Base-by-base conservation (phyloP, 73 alveolate genomes). In the Uronychia binucleata region DNA sequence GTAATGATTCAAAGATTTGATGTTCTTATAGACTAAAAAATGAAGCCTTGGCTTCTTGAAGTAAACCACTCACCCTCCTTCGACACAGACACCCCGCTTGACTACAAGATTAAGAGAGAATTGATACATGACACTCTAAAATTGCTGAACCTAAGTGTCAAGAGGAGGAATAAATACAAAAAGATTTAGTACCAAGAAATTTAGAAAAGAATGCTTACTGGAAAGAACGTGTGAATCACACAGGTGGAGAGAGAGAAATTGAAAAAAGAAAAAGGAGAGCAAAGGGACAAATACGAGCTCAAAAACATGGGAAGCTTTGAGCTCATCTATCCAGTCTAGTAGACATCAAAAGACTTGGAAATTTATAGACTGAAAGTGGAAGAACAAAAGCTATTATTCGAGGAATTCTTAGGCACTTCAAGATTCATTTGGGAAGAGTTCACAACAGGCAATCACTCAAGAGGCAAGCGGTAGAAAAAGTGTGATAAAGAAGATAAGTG, bases 11-110 rank as follows among this genome's bases (percentile, higher is more conserved):
- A 87, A 74, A 95, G 96, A 31, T 97, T 94, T 87, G 99, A 97
- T 77, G 94, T 97, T 75, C 88, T 97, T 87, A 83, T 97, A 8
- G 99, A 97, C 90, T 90, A 82, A 59, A 78, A 93, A 46, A 87
- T 93, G 28, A 94, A 94, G 82, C 98, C 99, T 1, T 96, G 96
- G 96, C 87, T 97, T 0, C 81, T 97, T 29, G 99, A 97, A 86
- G 98, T 96, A 33, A 97, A 97, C 94, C 95, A 95, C 27, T 82
- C 95, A 30, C 99, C 99, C 0, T 82, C 98, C 59, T 93, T 96
- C 78, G 95, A 94, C 57, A 95, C 98, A 27, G 96, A 96, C 34
- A 83, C 98, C 0, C 98, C 98, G 0, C 87, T 96, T 33, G 99
- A 96, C 84, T 91, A 90, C 59, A 90, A 90, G 59, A 87, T 95